Conservation (phyloP, 108 stramenopile species). For the Conticribra guillardii region DNA sequence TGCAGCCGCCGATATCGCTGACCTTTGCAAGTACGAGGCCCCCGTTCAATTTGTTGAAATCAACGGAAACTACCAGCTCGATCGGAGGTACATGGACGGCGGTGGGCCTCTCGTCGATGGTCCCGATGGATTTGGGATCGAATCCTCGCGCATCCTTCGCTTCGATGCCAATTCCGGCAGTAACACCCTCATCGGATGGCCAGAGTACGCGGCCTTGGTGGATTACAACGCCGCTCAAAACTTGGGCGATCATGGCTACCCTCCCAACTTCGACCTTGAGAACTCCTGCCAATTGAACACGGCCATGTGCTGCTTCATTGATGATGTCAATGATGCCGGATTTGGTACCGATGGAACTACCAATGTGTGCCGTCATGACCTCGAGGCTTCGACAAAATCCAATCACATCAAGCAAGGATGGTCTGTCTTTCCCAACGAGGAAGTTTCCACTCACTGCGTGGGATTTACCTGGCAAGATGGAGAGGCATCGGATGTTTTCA, state of each 20-base stretch:
- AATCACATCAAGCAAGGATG: conserved; percentile 39
- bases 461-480: conserved; percentile 39
- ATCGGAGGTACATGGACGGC: conserved; percentile 25
- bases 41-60: conserved; percentile 37
- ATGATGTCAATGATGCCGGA: conserved; percentile 8
- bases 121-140: conserved; percentile 8
- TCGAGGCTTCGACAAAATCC: conserved; percentile 25
- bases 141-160: conserved; percentile 12
- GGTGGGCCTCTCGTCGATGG: conserved; percentile 20
- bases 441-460: conserved; percentile 29
- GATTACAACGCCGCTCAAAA: conserved; percentile 25
- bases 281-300: conserved; percentile 29
- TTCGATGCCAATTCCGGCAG: conserved; percentile 13
- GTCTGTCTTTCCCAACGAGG: conserved; percentile 22
- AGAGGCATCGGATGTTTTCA: conserved; percentile 6
- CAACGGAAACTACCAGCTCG: conserved; percentile 22
- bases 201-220: conserved; percentile 29
- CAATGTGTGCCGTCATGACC: conserved; percentile 39
- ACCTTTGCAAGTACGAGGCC: conserved; percentile 31
- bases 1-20: conserved; percentile 15
- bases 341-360: conserved; percentile 12
- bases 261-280: conserved; percentile 42
- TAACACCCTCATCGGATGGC: conserved; percentile 17
- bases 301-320: conserved; percentile 46
- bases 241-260: conserved; percentile 26